Conservation (phyloP, 495 filamentous ascomycete species). For the Letharia columbiana region DNA sequence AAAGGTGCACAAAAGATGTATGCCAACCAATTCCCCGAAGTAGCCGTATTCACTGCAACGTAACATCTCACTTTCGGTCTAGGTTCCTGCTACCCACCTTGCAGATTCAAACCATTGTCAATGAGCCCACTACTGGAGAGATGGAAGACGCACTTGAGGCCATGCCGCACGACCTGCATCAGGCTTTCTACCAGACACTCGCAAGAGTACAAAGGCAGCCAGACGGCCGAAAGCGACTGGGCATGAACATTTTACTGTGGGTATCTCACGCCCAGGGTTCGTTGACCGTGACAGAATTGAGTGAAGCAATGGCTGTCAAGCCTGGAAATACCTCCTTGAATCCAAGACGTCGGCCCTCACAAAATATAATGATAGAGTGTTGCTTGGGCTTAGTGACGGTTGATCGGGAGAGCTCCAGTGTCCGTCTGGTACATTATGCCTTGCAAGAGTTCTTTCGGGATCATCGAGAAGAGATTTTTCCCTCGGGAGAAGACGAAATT, state of each 20-base stretch:
- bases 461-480: constrained; percentile 8
- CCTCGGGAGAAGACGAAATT: constrained; percentile 12
- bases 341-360: background rate
- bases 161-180: constrained; percentile 9
- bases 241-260: constrained; percentile 11
- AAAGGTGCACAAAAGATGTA: constrained; percentile 14
- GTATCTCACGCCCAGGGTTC: constrained; percentile 12
- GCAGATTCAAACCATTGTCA: constrained; percentile 16
- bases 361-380: constrained; percentile 8
- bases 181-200: constrained; percentile 15
- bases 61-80: background rate
- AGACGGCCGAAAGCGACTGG: constrained; percentile 9
- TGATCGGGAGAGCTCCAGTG: constrained; percentile 5
- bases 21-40: background rate
- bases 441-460: constrained; percentile 13
- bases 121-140: constrained; percentile 15
- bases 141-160: constrained; percentile 17
- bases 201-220: constrained; percentile 14
- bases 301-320: constrained; percentile 14
- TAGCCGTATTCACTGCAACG: background rate
- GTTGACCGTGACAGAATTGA: constrained; percentile 11
- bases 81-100: constrained; percentile 20
- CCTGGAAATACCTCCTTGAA: constrained; percentile 4
- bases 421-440: constrained; percentile 11
- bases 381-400: constrained; percentile 10